Conservation (phyloP, 2,329 filamentous ascomycete genomes). For the Beauveria pseudobassiana region DNA sequence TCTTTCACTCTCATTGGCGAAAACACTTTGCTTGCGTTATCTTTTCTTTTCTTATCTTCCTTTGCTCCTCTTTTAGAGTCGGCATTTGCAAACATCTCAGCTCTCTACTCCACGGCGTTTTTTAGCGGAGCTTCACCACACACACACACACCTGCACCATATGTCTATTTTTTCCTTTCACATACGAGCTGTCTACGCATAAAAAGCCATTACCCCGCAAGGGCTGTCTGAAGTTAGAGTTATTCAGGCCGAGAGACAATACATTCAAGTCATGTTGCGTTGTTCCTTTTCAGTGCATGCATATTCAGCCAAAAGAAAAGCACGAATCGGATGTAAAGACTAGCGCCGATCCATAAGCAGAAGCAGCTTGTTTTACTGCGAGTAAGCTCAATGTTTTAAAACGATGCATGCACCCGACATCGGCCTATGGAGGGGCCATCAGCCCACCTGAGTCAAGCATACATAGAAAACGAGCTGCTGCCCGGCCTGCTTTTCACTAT, state of each 20-base stretch:
- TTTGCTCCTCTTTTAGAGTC: not conserved
- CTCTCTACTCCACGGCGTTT: conserved; percentile 1
- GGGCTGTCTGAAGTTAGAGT: no score
- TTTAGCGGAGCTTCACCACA: not conserved
- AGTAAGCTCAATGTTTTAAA: no score
- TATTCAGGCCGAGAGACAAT: no score
- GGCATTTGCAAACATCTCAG: not conserved
- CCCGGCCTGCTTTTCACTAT: not conserved
- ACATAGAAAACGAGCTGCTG: not conserved
- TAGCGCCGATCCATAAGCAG: no score
- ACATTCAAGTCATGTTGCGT: no score
- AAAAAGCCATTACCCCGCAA: no score
- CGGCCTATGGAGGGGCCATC: not conserved
- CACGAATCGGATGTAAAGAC: no score
- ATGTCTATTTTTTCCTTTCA: no score
- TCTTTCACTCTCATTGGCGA: not conserved
- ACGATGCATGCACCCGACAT: not conserved
- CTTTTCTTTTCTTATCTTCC: conserved; percentile 3
- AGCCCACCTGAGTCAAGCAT: not conserved
- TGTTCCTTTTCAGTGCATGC: no score
- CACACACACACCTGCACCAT: not conserved
- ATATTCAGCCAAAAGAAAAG: no score
- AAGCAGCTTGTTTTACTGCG: no score
- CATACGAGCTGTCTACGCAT: no score
- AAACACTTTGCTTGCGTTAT: not conserved